Conservation (phyloP, 495 filamentous ascomycete species). For the Hypoxylon cercidicola region DNA sequence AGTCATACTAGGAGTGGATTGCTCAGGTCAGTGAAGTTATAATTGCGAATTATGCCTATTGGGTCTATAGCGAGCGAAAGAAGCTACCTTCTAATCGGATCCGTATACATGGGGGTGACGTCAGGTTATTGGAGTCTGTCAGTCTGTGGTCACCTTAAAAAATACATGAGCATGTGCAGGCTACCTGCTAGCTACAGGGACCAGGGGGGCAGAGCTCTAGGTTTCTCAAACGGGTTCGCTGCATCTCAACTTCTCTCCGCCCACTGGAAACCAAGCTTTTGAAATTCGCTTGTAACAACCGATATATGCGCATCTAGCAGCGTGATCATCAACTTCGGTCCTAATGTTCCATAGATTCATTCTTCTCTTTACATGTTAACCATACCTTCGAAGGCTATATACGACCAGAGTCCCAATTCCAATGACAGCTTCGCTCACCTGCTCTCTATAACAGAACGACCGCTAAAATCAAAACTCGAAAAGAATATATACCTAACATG, state of each 20-base stretch:
- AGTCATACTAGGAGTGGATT: neutral
- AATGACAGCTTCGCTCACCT: neutral
- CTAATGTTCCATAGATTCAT: constrained; percentile 16
- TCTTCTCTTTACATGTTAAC: neutral
- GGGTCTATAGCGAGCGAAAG: no score
- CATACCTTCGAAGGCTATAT: neutral
- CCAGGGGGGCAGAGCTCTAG: neutral
- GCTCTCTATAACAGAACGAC: neutral
- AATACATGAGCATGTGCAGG: constrained; percentile 21
- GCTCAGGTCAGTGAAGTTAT: no score
- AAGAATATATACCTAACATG: no score
- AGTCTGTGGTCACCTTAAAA: constrained; percentile 20
- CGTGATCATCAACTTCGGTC: constrained; percentile 6
- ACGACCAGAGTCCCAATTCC: neutral
- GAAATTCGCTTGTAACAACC: constrained; percentile 10
- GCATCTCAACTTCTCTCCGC: constrained; percentile 21
- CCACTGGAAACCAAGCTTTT: constrained; percentile 22
- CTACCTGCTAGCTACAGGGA: neutral
- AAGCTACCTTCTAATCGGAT: no score
- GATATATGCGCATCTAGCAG: constrained; percentile 4
- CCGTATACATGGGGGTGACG: constrained; percentile 22
- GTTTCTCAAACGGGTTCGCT: constrained; percentile 19
- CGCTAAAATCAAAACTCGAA: no score
- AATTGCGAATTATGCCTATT: no score
- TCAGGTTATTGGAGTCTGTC: constrained; percentile 24